Percentiles rank a stretch among this genome's conserved stretches.
phyloP scores from a whole-genome alignment of 78 protist species.

The Dictyostelium discoideum region DNA sequence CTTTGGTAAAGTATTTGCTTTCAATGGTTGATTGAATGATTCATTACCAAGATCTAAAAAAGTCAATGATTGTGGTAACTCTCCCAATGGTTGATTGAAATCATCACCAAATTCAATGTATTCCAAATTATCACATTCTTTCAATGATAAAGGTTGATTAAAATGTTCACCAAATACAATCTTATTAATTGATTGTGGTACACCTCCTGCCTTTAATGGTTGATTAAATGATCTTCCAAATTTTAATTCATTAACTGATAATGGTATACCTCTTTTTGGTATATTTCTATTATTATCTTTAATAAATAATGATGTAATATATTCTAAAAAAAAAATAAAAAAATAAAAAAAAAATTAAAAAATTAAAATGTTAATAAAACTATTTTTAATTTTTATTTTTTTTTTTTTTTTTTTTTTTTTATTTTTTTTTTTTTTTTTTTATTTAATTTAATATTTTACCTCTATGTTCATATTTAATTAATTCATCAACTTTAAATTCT shows the following conservation, averaged over 20 bases:
- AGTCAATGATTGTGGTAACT: neutral
- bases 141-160: neutral
- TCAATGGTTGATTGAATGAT: neutral
- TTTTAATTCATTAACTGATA: neutral
- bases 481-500: neutral
- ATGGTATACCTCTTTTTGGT: neutral
- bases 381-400: too few species aligned
- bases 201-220: neutral
- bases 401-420: neutral
- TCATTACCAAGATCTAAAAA: neutral
- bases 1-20: neutral
- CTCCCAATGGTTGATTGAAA: neutral
- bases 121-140: neutral
- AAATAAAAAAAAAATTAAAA: neutral
- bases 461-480: slow-evolving; percentile 5
- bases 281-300: slow-evolving; percentile 15
- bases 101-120: neutral
- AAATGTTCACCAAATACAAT: neutral
- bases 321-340: neutral
- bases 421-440: neutral
- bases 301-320: slow-evolving; percentile 14
- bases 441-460: neutral
- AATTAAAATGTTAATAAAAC: neutral
- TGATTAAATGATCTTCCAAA: neutral
- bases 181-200: neutral